Evolutionary conservation across 2,329 filamentous ascomycete genomes (phyloP), one percentile per base, ranked within the genome.

Genomic region (Botryosphaeria dothidea): DNA sequence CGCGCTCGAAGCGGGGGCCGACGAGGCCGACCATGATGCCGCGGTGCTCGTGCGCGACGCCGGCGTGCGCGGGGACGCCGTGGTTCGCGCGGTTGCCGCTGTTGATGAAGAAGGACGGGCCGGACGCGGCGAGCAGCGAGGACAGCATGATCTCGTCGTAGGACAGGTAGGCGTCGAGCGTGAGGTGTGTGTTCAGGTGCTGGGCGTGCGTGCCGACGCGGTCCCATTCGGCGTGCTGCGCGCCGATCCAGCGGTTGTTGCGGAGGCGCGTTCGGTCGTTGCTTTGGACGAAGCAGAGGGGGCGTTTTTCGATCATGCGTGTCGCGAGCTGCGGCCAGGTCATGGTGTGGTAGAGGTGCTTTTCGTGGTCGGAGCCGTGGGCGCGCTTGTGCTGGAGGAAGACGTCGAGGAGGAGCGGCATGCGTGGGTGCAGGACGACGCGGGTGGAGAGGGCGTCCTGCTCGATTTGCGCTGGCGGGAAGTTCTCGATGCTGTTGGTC

Each of bases 101-200:
- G 38, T 58, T 58, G 67, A 75, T 69, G 66, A 75, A 75, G 65
- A 67, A 66, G 3, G 68, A 71, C 3, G 69, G 70, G 0, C 73
- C 71, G 21, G 69, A 71, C 15, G 74, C 73, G 9, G 71, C 74
- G 21, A 76, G 67, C 19, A 76, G 64, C 6, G 69, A 70, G 4
- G 69, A 65, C 3, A 76, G 69, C 72, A 76, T 73, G 29, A 76
- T 75, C 51, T 76, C 74, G 54, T 76, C 74, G 63, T 76, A 76
- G 41, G 67, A 70, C 9, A 76, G 68, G 63, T 75, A 76, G 7
- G 72, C 65, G 3, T 70, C 64, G 19, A 76, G 65, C 4, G 51
- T 64, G 21, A 71, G 57, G 38, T 45, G 23, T 17, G 49, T n/a
- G 43, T 54, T 61, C 27, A 25, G 43, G 19, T 48, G 65, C 57